Conservation (phyloP, 805 yeast genomes). For the Trichomonascus vanleenenianus region DNA sequence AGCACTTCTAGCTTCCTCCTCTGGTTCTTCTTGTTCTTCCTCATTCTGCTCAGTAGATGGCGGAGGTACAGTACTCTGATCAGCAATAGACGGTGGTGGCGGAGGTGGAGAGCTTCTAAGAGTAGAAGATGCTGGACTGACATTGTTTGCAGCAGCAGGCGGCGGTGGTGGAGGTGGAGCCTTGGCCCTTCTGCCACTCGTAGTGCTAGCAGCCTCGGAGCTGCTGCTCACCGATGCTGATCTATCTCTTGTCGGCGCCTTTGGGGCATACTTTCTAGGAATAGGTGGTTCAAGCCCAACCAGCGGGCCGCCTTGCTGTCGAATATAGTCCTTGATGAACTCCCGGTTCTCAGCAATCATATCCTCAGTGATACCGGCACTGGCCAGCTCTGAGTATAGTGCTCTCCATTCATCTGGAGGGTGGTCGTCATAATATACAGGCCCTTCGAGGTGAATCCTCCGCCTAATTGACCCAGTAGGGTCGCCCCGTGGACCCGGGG, state of each 20-base stretch:
- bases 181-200: conserved; percentile 4
- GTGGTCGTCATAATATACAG: conserved; percentile 60
- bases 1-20: conserved; percentile 1
- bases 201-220: conserved; percentile 3
- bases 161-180: conserved; percentile 36
- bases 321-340: conserved; percentile 71
- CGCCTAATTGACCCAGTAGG: conserved; percentile 27
- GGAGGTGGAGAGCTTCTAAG: conserved; percentile 23
- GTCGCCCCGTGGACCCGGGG: conserved; percentile 61
- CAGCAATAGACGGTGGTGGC: conserved; percentile 20
- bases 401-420: conserved; percentile 85
- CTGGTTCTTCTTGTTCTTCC: neutral
- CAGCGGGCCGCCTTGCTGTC: conserved; percentile 68
- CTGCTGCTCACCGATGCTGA: conserved; percentile 11
- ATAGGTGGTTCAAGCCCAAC: conserved; percentile 81
- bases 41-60: conserved; percentile 11
- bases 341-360: conserved; percentile 83
- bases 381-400: conserved; percentile 61
- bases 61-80: conserved; percentile 15
- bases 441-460: conserved; percentile 23
- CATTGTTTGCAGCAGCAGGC: conserved; percentile 18
- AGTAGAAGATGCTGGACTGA: conserved; percentile 6
- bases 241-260: conserved; percentile 7
- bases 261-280: conserved; percentile 44
- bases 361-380: conserved; percentile 76